Percentiles rank a stretch among this genome's conserved stretches.
Conservation (phyloP, 306 rosid genomes). For the Erythrophleum fordii region DNA sequence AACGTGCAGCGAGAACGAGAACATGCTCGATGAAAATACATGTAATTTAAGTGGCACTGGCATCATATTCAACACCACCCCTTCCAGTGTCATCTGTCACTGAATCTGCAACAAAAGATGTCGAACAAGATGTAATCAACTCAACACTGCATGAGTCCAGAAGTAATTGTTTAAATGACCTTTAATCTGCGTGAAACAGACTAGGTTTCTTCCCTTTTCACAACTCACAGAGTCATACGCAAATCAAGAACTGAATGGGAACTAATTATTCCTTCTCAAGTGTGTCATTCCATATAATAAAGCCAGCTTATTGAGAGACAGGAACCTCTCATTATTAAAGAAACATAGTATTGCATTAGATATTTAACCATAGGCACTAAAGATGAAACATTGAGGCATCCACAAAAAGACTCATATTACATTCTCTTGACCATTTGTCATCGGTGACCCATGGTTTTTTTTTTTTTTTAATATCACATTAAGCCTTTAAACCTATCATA, state of each 20-base stretch:
- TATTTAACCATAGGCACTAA: not conserved
- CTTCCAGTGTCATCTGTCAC: not conserved
- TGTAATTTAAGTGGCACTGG: no score
- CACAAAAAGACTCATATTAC: no score
- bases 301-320: not conserved
- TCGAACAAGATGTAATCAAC: no score
- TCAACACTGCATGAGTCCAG: no score
- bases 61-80: not conserved
- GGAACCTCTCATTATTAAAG: no score
- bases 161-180: no score
- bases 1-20: not conserved
- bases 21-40: not conserved
- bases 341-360: not conserved
- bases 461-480: not conserved
- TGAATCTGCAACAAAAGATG: not conserved
- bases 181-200: no score
- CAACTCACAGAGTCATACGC: not conserved
- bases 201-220: no score
- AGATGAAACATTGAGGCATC: not conserved
- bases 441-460: not conserved
- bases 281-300: not conserved
- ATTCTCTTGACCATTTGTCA: not conserved
- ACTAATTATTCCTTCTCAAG: not conserved
- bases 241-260: not conserved
- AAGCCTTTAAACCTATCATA: not conserved